Evolutionary conservation across 2,329 filamentous ascomycete genomes (phyloP).

Genomic region (Ramularia collo-cygni): DNA sequence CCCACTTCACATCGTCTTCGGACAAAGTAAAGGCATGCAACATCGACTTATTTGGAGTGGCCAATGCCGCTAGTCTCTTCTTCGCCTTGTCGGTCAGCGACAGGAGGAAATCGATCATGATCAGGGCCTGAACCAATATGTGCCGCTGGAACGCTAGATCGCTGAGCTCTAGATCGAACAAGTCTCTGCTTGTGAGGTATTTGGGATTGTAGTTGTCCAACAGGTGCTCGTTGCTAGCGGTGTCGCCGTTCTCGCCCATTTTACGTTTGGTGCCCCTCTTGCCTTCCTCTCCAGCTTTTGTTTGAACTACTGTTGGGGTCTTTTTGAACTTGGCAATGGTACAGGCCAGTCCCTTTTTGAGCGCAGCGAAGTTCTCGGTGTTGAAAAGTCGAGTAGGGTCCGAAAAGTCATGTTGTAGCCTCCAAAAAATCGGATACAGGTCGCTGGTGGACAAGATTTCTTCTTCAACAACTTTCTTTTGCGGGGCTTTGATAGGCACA

Average conservation of each 20-base stretch:
- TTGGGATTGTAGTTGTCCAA: slow-evolving; percentile 86
- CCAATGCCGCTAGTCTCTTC: slow-evolving; percentile 63
- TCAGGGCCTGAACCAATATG: slow-evolving; percentile 89
- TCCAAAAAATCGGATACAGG: slow-evolving; percentile 91
- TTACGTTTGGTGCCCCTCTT: slow-evolving; percentile 66
- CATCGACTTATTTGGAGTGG: slow-evolving; percentile 69
- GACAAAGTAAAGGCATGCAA: slow-evolving; percentile 69
- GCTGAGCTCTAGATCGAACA: slow-evolving; percentile 95
- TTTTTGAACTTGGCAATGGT: slow-evolving; percentile 70
- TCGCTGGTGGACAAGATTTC: slow-evolving; percentile 56
- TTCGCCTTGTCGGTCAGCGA: slow-evolving; percentile 78
- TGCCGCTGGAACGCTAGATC: slow-evolving; percentile 92
- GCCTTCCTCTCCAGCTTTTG: slow-evolving; percentile 56
- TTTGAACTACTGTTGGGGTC: slow-evolving; percentile 60
- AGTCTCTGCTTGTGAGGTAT: slow-evolving; percentile 91
- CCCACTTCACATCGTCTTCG: slow-evolving; percentile 87
- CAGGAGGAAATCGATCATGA: slow-evolving; percentile 91
- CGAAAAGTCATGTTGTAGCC: slow-evolving; percentile 83
- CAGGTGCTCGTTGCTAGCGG: slow-evolving; percentile 44
- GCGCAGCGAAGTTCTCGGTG: slow-evolving; percentile 59
- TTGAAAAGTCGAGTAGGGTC: slow-evolving; percentile 75
- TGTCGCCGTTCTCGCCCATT: slow-evolving; percentile 22
- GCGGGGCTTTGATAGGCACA: slow-evolving; percentile 16
- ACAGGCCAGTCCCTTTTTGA: slow-evolving; percentile 56
- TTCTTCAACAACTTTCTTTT: slow-evolving; percentile 35